Percentiles rank a stretch among this genome's conserved stretches.
phyloP scores from a whole-genome alignment of 169 alveolate species.

The Fabrea salina region DNA sequence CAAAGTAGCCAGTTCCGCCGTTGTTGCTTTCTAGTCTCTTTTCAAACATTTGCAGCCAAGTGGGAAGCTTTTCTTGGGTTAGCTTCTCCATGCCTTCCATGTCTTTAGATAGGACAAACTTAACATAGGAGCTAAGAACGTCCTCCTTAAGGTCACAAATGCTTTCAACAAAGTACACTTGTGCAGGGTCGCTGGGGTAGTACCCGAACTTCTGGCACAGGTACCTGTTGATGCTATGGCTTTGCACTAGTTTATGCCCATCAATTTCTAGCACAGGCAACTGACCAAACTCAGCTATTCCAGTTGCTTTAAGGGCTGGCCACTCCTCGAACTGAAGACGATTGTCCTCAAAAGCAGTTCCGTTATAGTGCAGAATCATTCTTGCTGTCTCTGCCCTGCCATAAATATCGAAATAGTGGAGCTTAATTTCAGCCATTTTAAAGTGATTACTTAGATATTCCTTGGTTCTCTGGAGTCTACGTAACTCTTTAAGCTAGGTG shows the following conservation, averaged over 20 bases:
- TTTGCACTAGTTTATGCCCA: slow-evolving; percentile 32
- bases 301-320: slow-evolving; percentile 5
- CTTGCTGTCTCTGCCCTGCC: slow-evolving; percentile 59
- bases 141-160: background rate
- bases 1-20: slow-evolving; percentile 20
- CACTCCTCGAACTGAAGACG: background rate
- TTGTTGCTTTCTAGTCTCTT: background rate
- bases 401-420: slow-evolving; percentile 37
- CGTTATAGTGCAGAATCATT: slow-evolving; percentile 29
- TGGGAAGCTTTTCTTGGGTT: too few relatives aligned
- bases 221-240: slow-evolving; percentile 33
- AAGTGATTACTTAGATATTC: background rate
- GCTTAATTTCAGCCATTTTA: slow-evolving; percentile 32
- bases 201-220: slow-evolving; percentile 29
- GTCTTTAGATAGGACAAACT: background rate
- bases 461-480: background rate
- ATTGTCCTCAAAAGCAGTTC: slow-evolving; percentile 35
- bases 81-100: background rate
- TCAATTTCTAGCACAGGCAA: slow-evolving; percentile 24
- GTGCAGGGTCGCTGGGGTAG: slow-evolving; percentile 24
- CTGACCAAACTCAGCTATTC: background rate
- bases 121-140: background rate
- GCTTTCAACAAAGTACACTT: slow-evolving; percentile 11
- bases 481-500: background rate
- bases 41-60: background rate